Base-by-base conservation (phyloP, 2,329 filamentous ascomycete genomes). In the Botrytis fragariae region DNA sequence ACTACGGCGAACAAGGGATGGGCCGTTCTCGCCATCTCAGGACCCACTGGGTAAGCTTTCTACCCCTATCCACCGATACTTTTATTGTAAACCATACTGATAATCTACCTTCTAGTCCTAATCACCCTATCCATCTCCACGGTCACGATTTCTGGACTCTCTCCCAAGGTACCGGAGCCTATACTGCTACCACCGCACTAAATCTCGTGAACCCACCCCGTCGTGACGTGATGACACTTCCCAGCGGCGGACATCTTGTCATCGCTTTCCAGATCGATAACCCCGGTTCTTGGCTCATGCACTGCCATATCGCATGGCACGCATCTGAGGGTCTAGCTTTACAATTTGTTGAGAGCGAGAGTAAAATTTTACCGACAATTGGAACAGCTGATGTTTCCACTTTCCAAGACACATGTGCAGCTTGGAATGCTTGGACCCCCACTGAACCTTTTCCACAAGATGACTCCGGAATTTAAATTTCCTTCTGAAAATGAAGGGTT, bases 321-420 rank as follows among this genome's bases (percentile, higher is more conserved):
- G 84, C 85, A 1, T 86, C 85, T 1, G 83, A 84, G 12, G 88
- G 88, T 6, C 83, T 89, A 65, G 82, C 87, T 22, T 76, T 85
- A 37, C 85, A 88, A 77, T 86, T 89, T 74, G 80, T 89, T 8
- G 85, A 83, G 71, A 63, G 73, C 32, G 75, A 79, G 71, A 67
- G 57, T 42, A 54, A 74, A 9, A 80, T 79, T 54, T 61, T 42
- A 6, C 29, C 57, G 20, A 67, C 69, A 1, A 65, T 74, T 20
- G 72, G 73, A 0, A 75, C 79, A 60, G 65, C 74, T 0, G 76
- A 77, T 61, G 67, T 73, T 2, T 57, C 68, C 10, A 62, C 51
- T 1, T 77, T 78, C 54, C 35, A 74, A 22, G 72, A 77, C 32
- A 78, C 75, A 8, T 80, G 79, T 71, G 45, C 72, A 1, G 72